Base-by-base conservation (phyloP, 1,284 basidiomycete species). In the Boletus smithii region DNA sequence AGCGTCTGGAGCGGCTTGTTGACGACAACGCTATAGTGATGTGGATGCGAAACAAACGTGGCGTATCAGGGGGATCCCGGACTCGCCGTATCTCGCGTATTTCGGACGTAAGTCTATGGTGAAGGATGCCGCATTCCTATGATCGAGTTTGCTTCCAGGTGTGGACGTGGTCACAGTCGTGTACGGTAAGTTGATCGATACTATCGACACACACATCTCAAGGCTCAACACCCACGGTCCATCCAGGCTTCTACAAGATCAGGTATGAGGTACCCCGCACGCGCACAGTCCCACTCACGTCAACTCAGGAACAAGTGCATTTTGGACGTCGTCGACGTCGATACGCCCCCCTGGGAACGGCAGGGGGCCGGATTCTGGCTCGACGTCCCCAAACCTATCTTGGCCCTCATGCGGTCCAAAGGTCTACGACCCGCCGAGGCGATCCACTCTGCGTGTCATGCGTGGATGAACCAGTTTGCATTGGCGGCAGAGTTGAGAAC, bases 371-470 rank as follows among this genome's bases (percentile, higher is more conserved):
- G 92, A 2, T 74, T 91, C 54, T 95, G 93, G 93, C 73, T 95
- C 22, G 90, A 95, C 60, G 73, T 95, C 2, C 88, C 91, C 0
- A 72, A 71, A 40, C 31, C 63, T 10, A 71, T 73, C 38, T 66
- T 85, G 43, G 69, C 67, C 29, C 69, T 81, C 41, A 76, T 95
- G 61, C 71, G 70, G 5, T 59, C 65, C 17, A 81, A 84, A 53
- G 71, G 71, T 6, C 77, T 91, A 48, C 81, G 79, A 48, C 75
- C 79, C 0, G 81, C 87, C 0, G 89, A 83, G 49, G 88, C 86
- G 0, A 91, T 95, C 42, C 92, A 95, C 60, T 81, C 88, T 2
- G 89, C 91, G 2, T 77, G 86, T 53, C 93, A 95, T 61, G 91
- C 90, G 0, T 75, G 94, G 54, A 68, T 95, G 50, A 91, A 90